Base-by-base conservation (phyloP, 257 asterid genomes). In the Nicotiana knightiana region DNA sequence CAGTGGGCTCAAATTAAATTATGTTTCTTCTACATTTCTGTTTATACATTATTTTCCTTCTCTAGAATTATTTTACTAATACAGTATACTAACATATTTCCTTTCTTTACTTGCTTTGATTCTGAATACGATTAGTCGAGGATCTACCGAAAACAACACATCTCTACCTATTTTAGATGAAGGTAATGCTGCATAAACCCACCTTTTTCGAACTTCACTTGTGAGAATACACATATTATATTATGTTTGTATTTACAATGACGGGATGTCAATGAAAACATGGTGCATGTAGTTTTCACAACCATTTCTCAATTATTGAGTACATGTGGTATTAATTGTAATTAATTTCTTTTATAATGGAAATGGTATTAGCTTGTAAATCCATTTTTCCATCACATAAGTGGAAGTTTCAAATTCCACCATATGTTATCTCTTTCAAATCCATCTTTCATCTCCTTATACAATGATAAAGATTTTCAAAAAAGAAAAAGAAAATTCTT, bases 161-260 rank as follows among this genome's bases (percentile, higher is more conserved):
- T 39, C 0, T 39, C 0, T 37, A 37, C 39, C 9, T 5, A 8
- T 35, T 35, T 35, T 5, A 5, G 1, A 5, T 35, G 5, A 35
- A 0, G 6, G 1, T 5, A 35, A 5, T 0, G 39, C 6, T 4
- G 39, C 1, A 4, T 35, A 35, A 0, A 35, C 0, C 0, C 9
- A 43, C 3, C 0, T 3, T 43, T 2, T 1, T 0, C 11, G 2
- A 0, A 39, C 0, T 0, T 3, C 48, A 0, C 48, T 43, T 8
- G 11, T 8, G 3, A 8, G 0, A 43, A 39, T 39, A 39, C 2
- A 37, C 9, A 0, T 0, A 6, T 0, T 37, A 37, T 37, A 1
- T 39, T 39, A 0, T 43, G 8, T 0, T 0, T 39, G 51, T 8
- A 43, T 43, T 43, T 37, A 18, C 2, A 4, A 18, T 12, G 32